Evolutionary conservation across 2,329 filamentous ascomycete genomes (phyloP).

Genomic region (Diaporthe amygdali): DNA sequence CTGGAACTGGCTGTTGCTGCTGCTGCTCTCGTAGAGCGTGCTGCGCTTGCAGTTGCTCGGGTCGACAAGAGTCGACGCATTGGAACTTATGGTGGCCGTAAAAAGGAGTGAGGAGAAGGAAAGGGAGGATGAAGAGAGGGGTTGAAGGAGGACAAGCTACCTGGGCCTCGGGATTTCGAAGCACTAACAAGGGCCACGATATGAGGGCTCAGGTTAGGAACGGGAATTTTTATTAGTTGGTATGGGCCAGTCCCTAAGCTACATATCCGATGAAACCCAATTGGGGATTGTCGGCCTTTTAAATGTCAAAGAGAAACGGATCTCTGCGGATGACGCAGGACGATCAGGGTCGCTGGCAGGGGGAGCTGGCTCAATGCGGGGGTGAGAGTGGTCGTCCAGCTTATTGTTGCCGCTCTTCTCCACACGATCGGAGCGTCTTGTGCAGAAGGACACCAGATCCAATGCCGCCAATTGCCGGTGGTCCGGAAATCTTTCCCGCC

Average conservation of each 20-base stretch:
- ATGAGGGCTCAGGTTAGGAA: not conserved
- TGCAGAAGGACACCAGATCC: not conserved
- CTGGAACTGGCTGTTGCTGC: slow-evolving; percentile 30
- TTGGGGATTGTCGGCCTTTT: not conserved
- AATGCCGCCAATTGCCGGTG: slow-evolving; percentile 18
- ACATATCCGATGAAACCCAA: not conserved
- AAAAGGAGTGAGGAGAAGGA: slow-evolving; percentile 23
- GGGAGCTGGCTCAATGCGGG: not conserved
- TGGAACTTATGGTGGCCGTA: slow-evolving; percentile 2
- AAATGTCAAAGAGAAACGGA: not conserved
- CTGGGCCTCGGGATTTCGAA: not conserved
- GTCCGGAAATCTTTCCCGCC: not conserved
- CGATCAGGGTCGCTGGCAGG: not conserved
- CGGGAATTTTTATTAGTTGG: not conserved
- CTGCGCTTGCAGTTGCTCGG: slow-evolving; percentile 41
- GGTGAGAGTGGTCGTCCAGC: not conserved
- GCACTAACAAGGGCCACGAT: not conserved
- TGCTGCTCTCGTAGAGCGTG: slow-evolving; percentile 37
- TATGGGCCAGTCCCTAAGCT: not conserved
- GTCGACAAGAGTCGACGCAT: slow-evolving; percentile 55
- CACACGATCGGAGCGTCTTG: not conserved
- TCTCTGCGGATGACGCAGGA: not conserved
- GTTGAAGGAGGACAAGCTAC: not conserved
- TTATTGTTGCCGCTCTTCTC: not conserved
- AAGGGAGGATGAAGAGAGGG: not conserved